A percentile compares a stretch with the other conserved stretches of the same genome.
These are phyloP conservation scores for Sporothrix protearum DNA, from an alignment of 2,329 filamentous ascomycete genomes.

Conservation along the genomic window DNA sequence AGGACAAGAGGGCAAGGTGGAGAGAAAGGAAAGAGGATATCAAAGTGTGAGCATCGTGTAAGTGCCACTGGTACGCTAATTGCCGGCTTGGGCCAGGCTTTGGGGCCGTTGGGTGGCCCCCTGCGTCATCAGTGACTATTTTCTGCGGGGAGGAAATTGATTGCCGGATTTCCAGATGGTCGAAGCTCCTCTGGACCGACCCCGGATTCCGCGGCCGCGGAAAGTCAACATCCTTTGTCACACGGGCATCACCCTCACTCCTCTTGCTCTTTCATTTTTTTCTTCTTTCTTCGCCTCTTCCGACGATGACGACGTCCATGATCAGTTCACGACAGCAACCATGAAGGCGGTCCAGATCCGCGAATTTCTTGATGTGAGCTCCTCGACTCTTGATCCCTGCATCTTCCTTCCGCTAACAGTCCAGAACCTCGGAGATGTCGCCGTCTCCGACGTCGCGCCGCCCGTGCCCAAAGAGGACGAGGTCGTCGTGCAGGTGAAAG, in stretches of 20 bases:
- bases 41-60: neutral
- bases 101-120: neutral
- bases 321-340: neutral
- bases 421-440: constrained; percentile 33
- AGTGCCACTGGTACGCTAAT: neutral
- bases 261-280: neutral
- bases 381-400: neutral
- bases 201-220: neutral
- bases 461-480: constrained; percentile 37
- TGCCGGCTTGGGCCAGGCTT: neutral
- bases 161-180: constrained; percentile 12
- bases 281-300: neutral
- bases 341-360: constrained; percentile 24
- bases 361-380: constrained; percentile 13
- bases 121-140: constrained; percentile 4
- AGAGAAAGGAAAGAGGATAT: neutral
- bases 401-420: neutral
- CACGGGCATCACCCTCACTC: neutral
- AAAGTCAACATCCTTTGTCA: neutral
- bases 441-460: constrained; percentile 35
- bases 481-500: constrained; percentile 47
- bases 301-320: neutral
- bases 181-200: neutral
- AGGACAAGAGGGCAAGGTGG: neutral
- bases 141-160: constrained; percentile 14